Evolutionary conservation across 2,329 filamentous ascomycete species (phyloP).

Genomic region (Calonectria pseudoturangicola): DNA sequence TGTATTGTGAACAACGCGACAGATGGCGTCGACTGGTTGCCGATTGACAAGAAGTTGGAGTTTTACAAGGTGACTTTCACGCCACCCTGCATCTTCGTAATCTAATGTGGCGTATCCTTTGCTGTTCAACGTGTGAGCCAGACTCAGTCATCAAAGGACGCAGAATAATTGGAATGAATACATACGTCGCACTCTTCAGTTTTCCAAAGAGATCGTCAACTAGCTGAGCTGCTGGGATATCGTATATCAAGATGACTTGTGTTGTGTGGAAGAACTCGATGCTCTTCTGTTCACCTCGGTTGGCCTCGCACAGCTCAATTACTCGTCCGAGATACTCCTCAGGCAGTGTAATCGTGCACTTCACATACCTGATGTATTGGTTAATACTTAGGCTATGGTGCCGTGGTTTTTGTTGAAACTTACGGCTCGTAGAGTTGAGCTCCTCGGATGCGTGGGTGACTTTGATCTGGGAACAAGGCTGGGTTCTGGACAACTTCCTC

Average conservation of each 20-base stretch:
- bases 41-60: constrained; percentile 96
- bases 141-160: background rate
- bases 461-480: constrained; percentile 86
- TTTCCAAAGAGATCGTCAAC: constrained; percentile 99
- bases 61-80: constrained; percentile 86
- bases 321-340: constrained; percentile 96
- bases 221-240: constrained; percentile 89
- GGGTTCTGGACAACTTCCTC: constrained; percentile 90
- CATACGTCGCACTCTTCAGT: constrained; percentile 86
- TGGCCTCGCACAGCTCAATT: constrained; percentile 94
- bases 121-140: constrained; percentile 46
- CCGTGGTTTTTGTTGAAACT: constrained; percentile 48
- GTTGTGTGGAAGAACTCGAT: constrained; percentile 93
- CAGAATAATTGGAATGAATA: background rate
- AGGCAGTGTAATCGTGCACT: constrained; percentile 90
- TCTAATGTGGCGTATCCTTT: constrained; percentile 97
- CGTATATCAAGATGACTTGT: constrained; percentile 96
- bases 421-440: constrained; percentile 71
- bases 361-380: constrained; percentile 75
- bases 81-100: constrained; percentile 96
- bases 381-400: background rate
- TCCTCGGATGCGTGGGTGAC: constrained; percentile 67
- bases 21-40: constrained; percentile 92
- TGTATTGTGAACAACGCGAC: constrained; percentile 89
- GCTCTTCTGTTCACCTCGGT: constrained; percentile 90